Evolutionary conservation across 2,329 filamentous ascomycete genomes (phyloP), one percentile per base, ranked within the genome.

Genomic region (Colletotrichum horii): DNA sequence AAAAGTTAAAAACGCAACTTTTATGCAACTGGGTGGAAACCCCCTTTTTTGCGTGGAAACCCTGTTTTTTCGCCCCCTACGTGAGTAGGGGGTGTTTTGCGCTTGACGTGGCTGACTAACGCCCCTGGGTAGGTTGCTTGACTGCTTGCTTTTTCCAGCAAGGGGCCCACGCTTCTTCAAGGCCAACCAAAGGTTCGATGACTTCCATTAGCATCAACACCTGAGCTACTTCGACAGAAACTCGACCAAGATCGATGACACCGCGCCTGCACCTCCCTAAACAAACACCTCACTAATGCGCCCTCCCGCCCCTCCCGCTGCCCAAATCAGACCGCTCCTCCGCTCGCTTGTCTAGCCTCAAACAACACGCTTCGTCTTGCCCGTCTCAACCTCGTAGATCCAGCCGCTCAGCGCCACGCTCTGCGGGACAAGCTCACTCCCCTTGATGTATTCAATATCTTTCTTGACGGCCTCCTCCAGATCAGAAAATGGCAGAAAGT

Each of bases 301-400:
- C 36, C 48, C 36, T 34, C 16, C 38, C 66, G 22, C 16, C 36
- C 48, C 36, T 34, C 16, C 38, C 66, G 22, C 16, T 28, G 22
- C 19, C n/a, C 16, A 62, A 67, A 61, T 6, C 52, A 56, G 19
- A 69, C 38, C 32, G 62, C 62, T 28, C 75, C 75, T 30, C 15
- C 16, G 9, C 55, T 36, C 16, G 43, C 32, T 26, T 22, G 15
- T 6, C 14, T 78, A 78, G 82, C 79, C 36, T 84, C 82, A 80
- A 80, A 79, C 80, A 43, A 77, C 70, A 34, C 76, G 69, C 36
- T 65, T 73, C 61, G 76, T 82, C 82, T 87, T 92, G 1, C 94
- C 94, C 2, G 91, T 95, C 86, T 94, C 91, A 56, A 96, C 93
- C 79, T 96, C 92, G 84, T 96, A 96, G 3, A 96, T 85, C 91